phyloP scores from a whole-genome alignment of 1,284 basidiomycete genomes.

The Moesziomyces globuligerus region DNA sequence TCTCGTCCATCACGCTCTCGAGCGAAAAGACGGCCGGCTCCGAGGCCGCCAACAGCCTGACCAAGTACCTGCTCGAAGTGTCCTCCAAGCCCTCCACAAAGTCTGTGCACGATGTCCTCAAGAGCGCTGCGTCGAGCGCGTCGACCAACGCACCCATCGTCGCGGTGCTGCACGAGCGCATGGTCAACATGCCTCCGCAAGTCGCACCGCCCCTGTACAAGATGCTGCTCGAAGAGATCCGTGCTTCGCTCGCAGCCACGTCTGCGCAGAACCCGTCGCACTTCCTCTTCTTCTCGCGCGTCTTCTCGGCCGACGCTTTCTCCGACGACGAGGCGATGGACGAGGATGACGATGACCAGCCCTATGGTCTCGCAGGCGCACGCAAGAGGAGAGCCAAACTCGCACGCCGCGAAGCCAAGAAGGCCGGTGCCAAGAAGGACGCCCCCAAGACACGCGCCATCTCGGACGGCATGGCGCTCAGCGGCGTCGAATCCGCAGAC shows the following conservation, averaged over 20 bases:
- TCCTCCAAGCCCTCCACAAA: constrained; percentile 38
- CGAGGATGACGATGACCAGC: constrained; percentile 55
- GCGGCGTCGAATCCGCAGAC: constrained; percentile 15
- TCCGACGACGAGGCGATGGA: constrained; percentile 61
- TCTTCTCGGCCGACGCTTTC: constrained; percentile 61
- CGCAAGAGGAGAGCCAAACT: constrained; percentile 49
- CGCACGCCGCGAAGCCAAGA: constrained; percentile 43
- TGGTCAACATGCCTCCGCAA: constrained; percentile 64
- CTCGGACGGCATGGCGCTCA: constrained; percentile 31
- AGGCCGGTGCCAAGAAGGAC: constrained; percentile 45
- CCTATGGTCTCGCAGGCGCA: constrained; percentile 54
- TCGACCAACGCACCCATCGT: constrained; percentile 44
- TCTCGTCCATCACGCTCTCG: constrained; percentile 51
- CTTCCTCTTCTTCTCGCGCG: constrained; percentile 62
- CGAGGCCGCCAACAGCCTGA: constrained; percentile 29
- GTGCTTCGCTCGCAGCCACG: constrained; percentile 17
- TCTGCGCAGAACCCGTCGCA: constrained; percentile 38
- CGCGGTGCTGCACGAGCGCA: constrained; percentile 62
- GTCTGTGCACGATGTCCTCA: constrained; percentile 39
- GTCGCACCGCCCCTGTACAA: constrained; percentile 63
- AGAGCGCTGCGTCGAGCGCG: constrained; percentile 29
- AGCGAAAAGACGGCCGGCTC: constrained; percentile 17
- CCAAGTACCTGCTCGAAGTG: constrained; percentile 44
- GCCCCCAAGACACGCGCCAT: constrained; percentile 32
- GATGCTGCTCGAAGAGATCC: constrained; percentile 59